Base-by-base conservation (phyloP, 805 yeast species). In the Zygotorulaspora sp. region DNA sequence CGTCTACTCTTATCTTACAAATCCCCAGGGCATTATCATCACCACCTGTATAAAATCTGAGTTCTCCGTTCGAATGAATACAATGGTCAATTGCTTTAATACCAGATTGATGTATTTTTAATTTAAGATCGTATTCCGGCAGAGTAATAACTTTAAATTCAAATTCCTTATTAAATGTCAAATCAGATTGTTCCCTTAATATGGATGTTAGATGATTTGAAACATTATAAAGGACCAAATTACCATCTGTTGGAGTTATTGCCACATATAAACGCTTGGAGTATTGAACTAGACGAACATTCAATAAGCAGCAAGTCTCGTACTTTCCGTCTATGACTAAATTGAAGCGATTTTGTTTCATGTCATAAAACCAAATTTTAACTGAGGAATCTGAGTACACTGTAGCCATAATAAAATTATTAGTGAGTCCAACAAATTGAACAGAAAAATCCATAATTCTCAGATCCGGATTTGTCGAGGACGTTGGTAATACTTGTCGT, bases 351-450 rank as follows among this genome's bases (percentile, higher is more conserved):
- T 62, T 63, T 0, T 52, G 43, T 0, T 25, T 28, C 17, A 62
- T 46, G 41, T 71, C 63, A 49, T 76, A 80, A 41, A 64, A 59
- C 80, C 88, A 84, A 0, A 83, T 29, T 48, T 76, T 79, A 39
- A 90, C 72, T 3, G 74, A 67, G 1, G 97, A 90, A 56, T 90
- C 89, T 0, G 97, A 89, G 55, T 86, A 92, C 0, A 83, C 95
- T 0, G 87, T 75, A 2, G 76, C 74, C 6, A 89, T 50, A 3
- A 57, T 36, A 12, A 44, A 49, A 5, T 49, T 51, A 19, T 36
- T 17, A 5, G 44, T 44, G 1, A 54, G 48, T n/a, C 53, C 51
- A 2, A 71, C 63, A 28, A 70, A 67, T 10, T 70, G 44, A 5
- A 75, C 62, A 44, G 72, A 81, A 53, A 88, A 82, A 58, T 84